Conservation (phyloP, 2,329 filamentous ascomycete genomes). For the Ophiostoma montium region DNA sequence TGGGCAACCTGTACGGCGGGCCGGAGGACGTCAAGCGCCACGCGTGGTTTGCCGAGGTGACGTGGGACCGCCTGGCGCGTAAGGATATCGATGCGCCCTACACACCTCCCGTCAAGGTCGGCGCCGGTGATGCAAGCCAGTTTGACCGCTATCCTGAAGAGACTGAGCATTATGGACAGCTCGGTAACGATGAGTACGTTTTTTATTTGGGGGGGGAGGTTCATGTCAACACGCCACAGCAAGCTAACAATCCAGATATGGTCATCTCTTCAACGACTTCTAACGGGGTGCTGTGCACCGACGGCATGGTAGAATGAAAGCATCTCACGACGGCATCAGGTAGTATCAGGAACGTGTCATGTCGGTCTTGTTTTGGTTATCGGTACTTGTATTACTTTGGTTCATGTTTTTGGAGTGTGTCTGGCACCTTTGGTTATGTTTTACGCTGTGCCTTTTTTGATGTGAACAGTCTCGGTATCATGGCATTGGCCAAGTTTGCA, state of each 20-base stretch:
- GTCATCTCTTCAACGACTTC: constrained; percentile 64
- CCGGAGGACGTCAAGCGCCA: constrained; percentile 89
- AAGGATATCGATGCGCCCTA: constrained; percentile 99
- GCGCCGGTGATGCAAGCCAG: constrained; percentile 87
- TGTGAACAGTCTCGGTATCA: no score
- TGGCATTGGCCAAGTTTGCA: no score
- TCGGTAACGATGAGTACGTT: constrained; percentile 74
- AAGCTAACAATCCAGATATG: constrained; percentile 36
- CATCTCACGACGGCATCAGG: no score
- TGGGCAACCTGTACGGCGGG: constrained; percentile 87
- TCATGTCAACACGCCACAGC: not conserved
- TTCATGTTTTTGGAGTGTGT: not conserved
- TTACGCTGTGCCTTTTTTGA: no score
- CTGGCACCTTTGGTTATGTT: no score
- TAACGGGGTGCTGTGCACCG: constrained; percentile 20
- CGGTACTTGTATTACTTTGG: not conserved
- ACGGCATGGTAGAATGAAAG: no score
- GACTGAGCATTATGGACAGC: constrained; percentile 74
- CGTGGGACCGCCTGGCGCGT: constrained; percentile 84
- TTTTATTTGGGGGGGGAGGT: not conserved
- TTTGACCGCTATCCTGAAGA: constrained; percentile 98
- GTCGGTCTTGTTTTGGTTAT: no score
- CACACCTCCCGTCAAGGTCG: constrained; percentile 86
- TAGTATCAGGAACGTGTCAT: no score
- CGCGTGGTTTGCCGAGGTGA: constrained; percentile 93